Conservation (phyloP, 1,284 basidiomycete species). For the Leucoagaricus sp. region DNA sequence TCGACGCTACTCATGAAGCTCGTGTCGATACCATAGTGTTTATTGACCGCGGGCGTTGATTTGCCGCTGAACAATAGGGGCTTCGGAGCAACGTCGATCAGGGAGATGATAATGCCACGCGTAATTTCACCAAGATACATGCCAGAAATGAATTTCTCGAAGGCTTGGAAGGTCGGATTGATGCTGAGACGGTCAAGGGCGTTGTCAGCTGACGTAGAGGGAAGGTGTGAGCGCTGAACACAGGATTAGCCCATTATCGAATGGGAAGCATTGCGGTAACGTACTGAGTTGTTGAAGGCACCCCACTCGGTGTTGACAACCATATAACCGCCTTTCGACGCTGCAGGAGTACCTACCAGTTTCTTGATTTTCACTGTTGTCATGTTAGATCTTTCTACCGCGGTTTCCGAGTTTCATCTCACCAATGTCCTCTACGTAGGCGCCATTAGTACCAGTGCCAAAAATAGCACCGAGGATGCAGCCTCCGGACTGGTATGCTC, state of each 20-base stretch:
- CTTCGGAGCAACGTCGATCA: constrained; percentile 79
- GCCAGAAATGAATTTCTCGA: constrained; percentile 98
- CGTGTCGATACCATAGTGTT: constrained; percentile 93
- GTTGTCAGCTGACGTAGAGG: constrained; percentile 92
- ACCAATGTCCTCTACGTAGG: constrained; percentile 88
- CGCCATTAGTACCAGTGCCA: constrained; percentile 98
- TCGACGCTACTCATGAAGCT: constrained; percentile 91
- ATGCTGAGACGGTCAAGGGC: constrained; percentile 92
- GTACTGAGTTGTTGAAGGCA: constrained; percentile 87
- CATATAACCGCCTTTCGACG: constrained; percentile 76
- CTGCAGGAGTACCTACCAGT: constrained; percentile 63
- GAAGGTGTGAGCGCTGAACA: constrained; percentile 79
- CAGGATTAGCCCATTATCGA: not conserved
- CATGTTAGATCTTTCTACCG: not conserved
- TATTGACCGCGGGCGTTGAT: constrained; percentile 74
- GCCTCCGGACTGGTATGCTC: constrained; percentile 89
- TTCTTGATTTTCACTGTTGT: constrained; percentile 75
- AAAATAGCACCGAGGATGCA: constrained; percentile 93
- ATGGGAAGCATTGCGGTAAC: constrained; percentile 26
- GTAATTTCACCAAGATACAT: constrained; percentile 98
- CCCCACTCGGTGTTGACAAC: constrained; percentile 99
- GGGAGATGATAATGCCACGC: constrained; percentile 81
- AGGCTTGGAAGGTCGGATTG: constrained; percentile 92
- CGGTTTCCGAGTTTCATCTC: constrained; percentile 18
- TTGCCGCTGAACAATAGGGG: constrained; percentile 81